Base-by-base conservation (phyloP, 2,329 filamentous ascomycete species). In the Nigrograna mackinnonii region DNA sequence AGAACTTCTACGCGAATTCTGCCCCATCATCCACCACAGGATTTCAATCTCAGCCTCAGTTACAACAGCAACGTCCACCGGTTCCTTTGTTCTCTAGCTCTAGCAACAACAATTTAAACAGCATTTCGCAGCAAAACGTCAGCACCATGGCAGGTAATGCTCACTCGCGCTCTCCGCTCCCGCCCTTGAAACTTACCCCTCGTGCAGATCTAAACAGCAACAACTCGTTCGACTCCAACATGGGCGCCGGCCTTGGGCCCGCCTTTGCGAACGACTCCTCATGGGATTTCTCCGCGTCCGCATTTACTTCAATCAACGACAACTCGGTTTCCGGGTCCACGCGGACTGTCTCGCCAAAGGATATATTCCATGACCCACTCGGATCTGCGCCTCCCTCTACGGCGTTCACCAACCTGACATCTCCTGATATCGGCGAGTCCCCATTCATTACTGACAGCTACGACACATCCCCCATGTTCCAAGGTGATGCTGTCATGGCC, bases 371-470 rank as follows among this genome's bases (percentile, higher is more conserved):
- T 54, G 83, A 88, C 59, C 76, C 79, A 45, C 83, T 83, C 60
- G 76, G 82, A 63, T 95, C 89, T 49, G 83, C 89, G 26, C 91
- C 91, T 21, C 89, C 89, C 62, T 95, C 91, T 2, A 79, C 85
- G 35, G 84, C 88, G 22, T 83, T 94, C 63, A 95, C 91, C 24
- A 84, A 90, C 50, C 64, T 96, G 69, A 95, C 90, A 43, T 94
- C 91, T 46, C 91, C 91, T 33, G 73, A 73, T 52, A 89, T 87
- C n/a, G 77, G 87, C 62, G 87, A 85, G 58, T 95, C 89, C 39
- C 89, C 89, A 9, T 86, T 83, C 44, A 84, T 86, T 60, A 68
- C 68, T 48, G 85, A 89, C 57, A 79, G 78, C 64, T 89, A 84
- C 58, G 84, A 94, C 60, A 84, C 87, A 14, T 95, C 90, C 37